Evolutionary conservation across 805 yeast species (phyloP).

Genomic region (Wickerhamiella sergipiensis): DNA sequence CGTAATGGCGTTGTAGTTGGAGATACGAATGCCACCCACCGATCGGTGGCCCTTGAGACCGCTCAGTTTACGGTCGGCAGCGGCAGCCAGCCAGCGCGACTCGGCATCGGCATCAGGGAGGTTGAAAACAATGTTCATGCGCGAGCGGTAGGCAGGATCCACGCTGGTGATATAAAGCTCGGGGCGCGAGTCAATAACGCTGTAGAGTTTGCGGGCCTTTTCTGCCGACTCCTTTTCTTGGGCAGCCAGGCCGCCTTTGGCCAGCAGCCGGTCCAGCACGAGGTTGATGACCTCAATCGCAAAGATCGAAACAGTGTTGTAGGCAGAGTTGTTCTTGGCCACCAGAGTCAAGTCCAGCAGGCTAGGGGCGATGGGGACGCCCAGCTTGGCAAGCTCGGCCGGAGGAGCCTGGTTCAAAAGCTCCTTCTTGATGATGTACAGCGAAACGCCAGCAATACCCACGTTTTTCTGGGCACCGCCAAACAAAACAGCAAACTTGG

Average conservation of each 20-base stretch:
- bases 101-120: conserved; percentile 49
- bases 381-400: conserved; percentile 41
- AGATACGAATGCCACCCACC: conserved; percentile 93
- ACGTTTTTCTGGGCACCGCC: conserved; percentile 99
- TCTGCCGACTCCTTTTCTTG: conserved; percentile 44
- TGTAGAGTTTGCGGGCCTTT: conserved; percentile 56
- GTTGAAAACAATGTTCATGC: conserved; percentile 90
- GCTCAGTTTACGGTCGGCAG: conserved; percentile 42
- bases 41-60: conserved; percentile 95
- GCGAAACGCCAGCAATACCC: conserved; percentile 90
- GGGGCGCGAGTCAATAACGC: conserved; percentile 52
- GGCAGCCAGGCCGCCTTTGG: conserved; percentile 55
- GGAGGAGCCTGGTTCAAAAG: conserved; percentile 50
- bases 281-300: conserved; percentile 75
- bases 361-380: conserved; percentile 74
- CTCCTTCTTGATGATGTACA: conserved; percentile 77
- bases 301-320: conserved; percentile 91
- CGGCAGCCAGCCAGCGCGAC: conserved; percentile 53
- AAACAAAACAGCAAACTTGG: conserved; percentile 76
- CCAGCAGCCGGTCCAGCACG: conserved; percentile 50
- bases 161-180: conserved; percentile 56
- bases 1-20: conserved; percentile 78
- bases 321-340: conserved; percentile 79
- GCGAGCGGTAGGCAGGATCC: conserved; percentile 48
- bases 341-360: conserved; percentile 80